These are phyloP conservation scores for Diversispora eburnea DNA, from an alignment of 192 early-diverging fungal genomes.

Conservation along the genomic window DNA sequence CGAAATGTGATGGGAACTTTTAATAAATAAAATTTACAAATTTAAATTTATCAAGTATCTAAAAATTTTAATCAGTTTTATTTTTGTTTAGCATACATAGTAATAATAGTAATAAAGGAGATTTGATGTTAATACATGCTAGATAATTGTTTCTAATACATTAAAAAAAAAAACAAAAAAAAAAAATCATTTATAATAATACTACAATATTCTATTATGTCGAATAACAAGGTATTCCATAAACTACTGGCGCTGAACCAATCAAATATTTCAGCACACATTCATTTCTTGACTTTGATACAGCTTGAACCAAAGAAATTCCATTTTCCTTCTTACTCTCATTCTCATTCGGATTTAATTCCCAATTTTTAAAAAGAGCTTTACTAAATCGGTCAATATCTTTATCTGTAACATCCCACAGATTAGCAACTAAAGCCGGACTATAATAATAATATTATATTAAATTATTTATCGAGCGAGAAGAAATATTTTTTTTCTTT, in stretches of 20 bases:
- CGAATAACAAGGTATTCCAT: slow-evolving; percentile 74
- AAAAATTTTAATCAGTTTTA: too few relatives aligned
- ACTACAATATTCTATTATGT: too few relatives aligned
- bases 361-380: slow-evolving; percentile 68
- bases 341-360: slow-evolving; percentile 41
- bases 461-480: not conserved
- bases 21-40: too few relatives aligned
- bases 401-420: slow-evolving; percentile 98
- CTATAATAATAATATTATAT: slow-evolving; percentile 33
- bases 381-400: slow-evolving; percentile 90
- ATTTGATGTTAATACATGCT: too few relatives aligned
- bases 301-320: slow-evolving; percentile 71
- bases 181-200: too few relatives aligned
- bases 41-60: too few relatives aligned
- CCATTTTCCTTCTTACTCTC: not conserved
- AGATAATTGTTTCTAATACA: too few relatives aligned
- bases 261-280: slow-evolving; percentile 81
- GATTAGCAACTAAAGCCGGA: slow-evolving; percentile 83
- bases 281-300: slow-evolving; percentile 61
- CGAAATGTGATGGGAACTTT: too few relatives aligned
- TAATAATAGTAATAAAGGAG: too few relatives aligned
- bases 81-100: too few relatives aligned
- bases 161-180: too few relatives aligned
- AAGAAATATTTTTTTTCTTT: not conserved
- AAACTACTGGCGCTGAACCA: slow-evolving; percentile 91